A percentile compares a stretch with the other conserved stretches of the same genome.
Conservation (phyloP, 2,329 filamentous ascomycete species). For the Apiospora rasikravindrae region DNA sequence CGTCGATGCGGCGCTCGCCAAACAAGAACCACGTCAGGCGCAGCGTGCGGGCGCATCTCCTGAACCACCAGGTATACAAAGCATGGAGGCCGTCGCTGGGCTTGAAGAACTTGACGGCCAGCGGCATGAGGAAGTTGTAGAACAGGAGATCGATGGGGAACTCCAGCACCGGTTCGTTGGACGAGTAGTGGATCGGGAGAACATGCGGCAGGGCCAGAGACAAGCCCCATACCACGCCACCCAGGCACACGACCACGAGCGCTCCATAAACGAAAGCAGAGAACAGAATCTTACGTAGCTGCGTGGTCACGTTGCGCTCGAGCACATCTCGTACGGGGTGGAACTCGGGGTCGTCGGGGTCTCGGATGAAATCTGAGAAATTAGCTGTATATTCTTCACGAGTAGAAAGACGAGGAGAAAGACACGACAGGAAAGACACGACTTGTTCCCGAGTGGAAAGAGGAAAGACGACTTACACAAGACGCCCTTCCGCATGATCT, state of each 20-base stretch:
- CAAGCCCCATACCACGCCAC: conserved; percentile 94
- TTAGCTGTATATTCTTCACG: neutral
- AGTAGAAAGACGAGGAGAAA: no score
- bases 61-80: conserved; percentile 97
- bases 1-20: conserved; percentile 78
- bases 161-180: conserved; percentile 88
- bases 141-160: conserved; percentile 94
- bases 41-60: conserved; percentile 77
- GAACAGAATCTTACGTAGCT: conserved; percentile 94
- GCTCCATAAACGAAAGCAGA: conserved; percentile 95
- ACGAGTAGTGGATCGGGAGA: conserved; percentile 91
- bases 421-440: no score
- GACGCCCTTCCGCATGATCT: conserved; percentile 94
- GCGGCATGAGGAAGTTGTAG: conserved; percentile 94
- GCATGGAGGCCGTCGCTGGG: conserved; percentile 82
- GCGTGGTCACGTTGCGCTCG: conserved; percentile 88
- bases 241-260: conserved; percentile 88
- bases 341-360: conserved; percentile 97
- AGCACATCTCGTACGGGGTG: conserved; percentile 96
- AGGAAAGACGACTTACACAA: conserved; percentile 70
- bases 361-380: conserved; percentile 83
- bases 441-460: no score
- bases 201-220: conserved; percentile 70
- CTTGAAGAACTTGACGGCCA: conserved; percentile 82
- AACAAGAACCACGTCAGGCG: conserved; percentile 93